These are phyloP conservation scores for Rutstroemia sp. DNA, from an alignment of 2,329 filamentous ascomycete species.

Conservation along the genomic window DNA sequence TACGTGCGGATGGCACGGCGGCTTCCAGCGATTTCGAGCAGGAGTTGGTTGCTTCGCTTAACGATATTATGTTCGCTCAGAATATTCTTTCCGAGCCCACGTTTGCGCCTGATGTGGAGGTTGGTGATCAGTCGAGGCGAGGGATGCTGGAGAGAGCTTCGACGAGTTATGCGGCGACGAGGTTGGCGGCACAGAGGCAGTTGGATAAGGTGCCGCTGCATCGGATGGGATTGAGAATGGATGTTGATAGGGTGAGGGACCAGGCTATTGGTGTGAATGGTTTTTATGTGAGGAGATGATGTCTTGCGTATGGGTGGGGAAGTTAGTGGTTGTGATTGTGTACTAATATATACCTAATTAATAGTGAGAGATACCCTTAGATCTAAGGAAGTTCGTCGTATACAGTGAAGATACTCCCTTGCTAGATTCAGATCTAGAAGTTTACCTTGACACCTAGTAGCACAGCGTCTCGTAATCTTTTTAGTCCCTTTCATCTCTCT, in stretches of 20 bases:
- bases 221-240: slow-evolving; percentile 48
- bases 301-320: too few species aligned
- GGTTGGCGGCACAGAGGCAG: slow-evolving; percentile 43
- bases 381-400: too few species aligned
- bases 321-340: too few species aligned
- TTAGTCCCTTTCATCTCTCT: too few species aligned
- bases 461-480: too few species aligned
- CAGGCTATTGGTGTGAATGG: slow-evolving; percentile 29
- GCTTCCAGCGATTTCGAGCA: slow-evolving; percentile 28
- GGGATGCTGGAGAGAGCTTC: slow-evolving; percentile 31
- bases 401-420: too few species aligned
- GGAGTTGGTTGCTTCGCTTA: slow-evolving; percentile 32
- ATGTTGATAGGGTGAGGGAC: slow-evolving; percentile 41
- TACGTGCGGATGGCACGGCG: slow-evolving; percentile 36
- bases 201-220: slow-evolving; percentile 54
- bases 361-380: too few species aligned
- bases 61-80: slow-evolving; percentile 32
- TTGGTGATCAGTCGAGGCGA: slow-evolving; percentile 32
- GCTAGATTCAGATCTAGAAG: too few species aligned
- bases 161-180: slow-evolving; percentile 41
- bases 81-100: slow-evolving; percentile 32
- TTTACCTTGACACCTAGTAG: too few species aligned
- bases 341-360: too few species aligned
- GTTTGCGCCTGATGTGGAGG: slow-evolving; percentile 31
- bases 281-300: slow-evolving; percentile 31